Evolutionary conservation across 345 rosid species (phyloP), one percentile per base, ranked within the genome.

Genomic region (Erucastrum elatum): DNA sequence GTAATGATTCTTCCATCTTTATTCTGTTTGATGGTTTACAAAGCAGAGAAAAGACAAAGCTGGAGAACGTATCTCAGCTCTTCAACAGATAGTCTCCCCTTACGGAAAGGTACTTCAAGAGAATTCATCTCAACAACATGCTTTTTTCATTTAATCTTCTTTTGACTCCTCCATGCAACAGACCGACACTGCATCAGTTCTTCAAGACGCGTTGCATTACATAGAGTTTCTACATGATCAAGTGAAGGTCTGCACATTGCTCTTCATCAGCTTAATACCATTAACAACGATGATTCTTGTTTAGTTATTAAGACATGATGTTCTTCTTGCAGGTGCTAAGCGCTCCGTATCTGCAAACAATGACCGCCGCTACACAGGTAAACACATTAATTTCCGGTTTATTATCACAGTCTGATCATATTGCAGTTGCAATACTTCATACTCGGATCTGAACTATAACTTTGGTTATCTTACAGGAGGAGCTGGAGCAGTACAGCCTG

Each of bases 181-280:
- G 98, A 94, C 99, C 0, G 99, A 95, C 82, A 95, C 99, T 58
- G 98, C 99, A 61, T 95, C 99, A 2, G 99, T 95, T 66, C 94
- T 95, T 74, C 81, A 69, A 35, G 98, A 91, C 80, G 90, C 98
- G 3, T 86, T 85, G 90, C 91, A 90, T 8, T 95, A 95, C 88
- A 95, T 95, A 56, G 88, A 73, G 76, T 95, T 95, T 84, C 96
- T 93, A 66, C 99, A 95, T 2, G 98, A 95, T 68, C 99, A 95
- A 91, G 96, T 95, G 56, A 89, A 93, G 97, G 99, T 95, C 66
- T 37, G 90, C 59, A 59, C 55, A 17, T 72, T 78, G 75, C 78
- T 82, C 59, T 44, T 27, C 72, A 64, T 70, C 61, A 46, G 31
- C 68, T 11, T 4, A 9, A 67, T 56, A 58, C 74, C 64, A 17